Percentiles rank a stretch among this genome's conserved stretches.
These are phyloP conservation scores for Macrocybe sp. DNA, from an alignment of 1,284 basidiomycete species.

Conservation along the genomic window DNA sequence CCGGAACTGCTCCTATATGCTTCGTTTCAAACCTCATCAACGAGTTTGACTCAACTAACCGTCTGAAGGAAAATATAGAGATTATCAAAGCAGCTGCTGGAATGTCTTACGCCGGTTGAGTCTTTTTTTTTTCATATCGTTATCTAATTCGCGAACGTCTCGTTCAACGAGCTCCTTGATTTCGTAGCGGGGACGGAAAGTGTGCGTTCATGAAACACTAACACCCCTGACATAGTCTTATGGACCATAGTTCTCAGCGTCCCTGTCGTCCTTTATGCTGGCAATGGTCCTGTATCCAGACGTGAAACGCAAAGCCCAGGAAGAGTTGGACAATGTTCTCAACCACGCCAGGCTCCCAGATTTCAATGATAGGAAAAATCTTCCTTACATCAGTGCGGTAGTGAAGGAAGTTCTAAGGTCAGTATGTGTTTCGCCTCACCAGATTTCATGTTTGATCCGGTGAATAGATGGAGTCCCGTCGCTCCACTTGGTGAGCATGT, in stretches of 20 bases:
- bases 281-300: slow-evolving; percentile 44
- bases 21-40: slow-evolving; percentile 28
- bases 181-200: slow-evolving; percentile 30
- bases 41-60: slow-evolving; percentile 14
- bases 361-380: slow-evolving; percentile 36
- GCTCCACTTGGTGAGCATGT: slow-evolving; percentile 37
- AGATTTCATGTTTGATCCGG: not conserved
- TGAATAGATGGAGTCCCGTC: slow-evolving; percentile 41
- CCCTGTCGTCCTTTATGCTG: slow-evolving; percentile 41
- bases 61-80: slow-evolving; percentile 17
- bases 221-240: not conserved
- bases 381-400: slow-evolving; percentile 41
- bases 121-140: not conserved
- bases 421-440: slow-evolving; percentile 2
- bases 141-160: not conserved
- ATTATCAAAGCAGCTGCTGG: slow-evolving; percentile 31
- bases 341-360: slow-evolving; percentile 38
- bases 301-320: slow-evolving; percentile 40
- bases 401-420: slow-evolving; percentile 44
- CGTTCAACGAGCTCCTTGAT: slow-evolving; percentile 5
- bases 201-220: slow-evolving; percentile 13
- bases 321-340: slow-evolving; percentile 39
- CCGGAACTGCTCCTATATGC: slow-evolving; percentile 23
- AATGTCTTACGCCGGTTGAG: slow-evolving; percentile 30
- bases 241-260: slow-evolving; percentile 34